phyloP scores from a whole-genome alignment of 768 basidiomycete genomes.

The Multifurca ochricompacta region DNA sequence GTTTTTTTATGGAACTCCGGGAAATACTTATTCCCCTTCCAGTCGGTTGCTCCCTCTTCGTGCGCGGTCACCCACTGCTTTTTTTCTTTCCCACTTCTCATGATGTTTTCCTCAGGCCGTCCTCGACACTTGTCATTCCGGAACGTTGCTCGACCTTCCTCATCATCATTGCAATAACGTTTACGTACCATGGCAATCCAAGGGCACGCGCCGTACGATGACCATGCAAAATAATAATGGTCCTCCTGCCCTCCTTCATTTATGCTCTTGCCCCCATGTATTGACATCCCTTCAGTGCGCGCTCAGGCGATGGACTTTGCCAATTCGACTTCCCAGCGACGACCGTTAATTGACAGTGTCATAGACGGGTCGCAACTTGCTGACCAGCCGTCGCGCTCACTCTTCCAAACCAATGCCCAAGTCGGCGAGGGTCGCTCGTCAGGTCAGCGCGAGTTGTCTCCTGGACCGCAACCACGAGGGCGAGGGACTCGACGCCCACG shows the following conservation, averaged over 20 bases:
- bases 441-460: background rate
- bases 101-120: conserved; percentile 13
- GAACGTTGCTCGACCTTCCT: conserved; percentile 24
- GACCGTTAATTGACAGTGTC: background rate
- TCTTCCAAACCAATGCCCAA: background rate
- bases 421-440: background rate
- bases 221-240: conserved; percentile 19
- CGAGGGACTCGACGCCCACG: background rate
- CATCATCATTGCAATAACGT: conserved; percentile 24
- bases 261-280: background rate
- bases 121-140: conserved; percentile 25
- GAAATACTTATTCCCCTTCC: conserved; percentile 20
- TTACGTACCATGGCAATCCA: conserved; percentile 24
- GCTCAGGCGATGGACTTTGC: background rate
- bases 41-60: conserved; percentile 16
- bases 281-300: conserved; percentile 8
- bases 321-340: background rate
- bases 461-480: background rate
- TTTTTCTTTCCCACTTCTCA: background rate
- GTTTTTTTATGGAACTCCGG: conserved; percentile 8
- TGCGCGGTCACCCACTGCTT: background rate
- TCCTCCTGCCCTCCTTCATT: background rate
- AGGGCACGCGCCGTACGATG: conserved; percentile 20
- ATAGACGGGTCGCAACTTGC: background rate
- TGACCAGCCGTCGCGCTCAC: background rate